Conservation (phyloP, 2,329 filamentous ascomycete genomes). For the Colletotrichum karsti region DNA sequence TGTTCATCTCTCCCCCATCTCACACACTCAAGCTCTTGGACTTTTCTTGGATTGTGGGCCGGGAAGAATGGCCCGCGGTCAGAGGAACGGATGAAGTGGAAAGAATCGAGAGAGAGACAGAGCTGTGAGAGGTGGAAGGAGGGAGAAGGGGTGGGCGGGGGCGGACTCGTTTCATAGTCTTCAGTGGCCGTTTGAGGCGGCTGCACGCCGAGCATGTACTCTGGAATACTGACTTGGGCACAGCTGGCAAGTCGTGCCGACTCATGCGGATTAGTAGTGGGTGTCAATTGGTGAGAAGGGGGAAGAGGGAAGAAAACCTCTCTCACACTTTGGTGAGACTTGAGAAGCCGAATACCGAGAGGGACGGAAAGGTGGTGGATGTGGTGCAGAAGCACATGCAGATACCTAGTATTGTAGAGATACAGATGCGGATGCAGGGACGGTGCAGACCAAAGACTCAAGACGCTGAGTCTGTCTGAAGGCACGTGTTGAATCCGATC, state of each 20-base stretch:
- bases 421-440: neutral
- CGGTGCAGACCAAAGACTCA: too few relatives aligned
- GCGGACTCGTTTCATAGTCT: conserved; percentile 22
- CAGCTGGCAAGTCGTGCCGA: neutral
- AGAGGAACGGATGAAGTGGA: neutral
- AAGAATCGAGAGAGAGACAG: neutral
- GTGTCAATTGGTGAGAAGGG: neutral
- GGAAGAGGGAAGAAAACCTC: neutral
- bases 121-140: neutral
- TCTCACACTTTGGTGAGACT: neutral
- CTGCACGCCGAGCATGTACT: conserved; percentile 21
- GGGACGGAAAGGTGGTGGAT: neutral
- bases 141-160: neutral
- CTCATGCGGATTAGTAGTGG: conserved; percentile 1
- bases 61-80: conserved; percentile 19
- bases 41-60: conserved; percentile 16
- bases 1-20: neutral
- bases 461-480: neutral
- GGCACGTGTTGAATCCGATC: neutral
- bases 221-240: neutral
- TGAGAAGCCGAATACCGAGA: conserved; percentile 21
- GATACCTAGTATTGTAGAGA: neutral
- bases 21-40: neutral
- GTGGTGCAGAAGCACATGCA: neutral
- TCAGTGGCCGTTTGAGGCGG: conserved; percentile 26